Base-by-base conservation (phyloP, 2,329 filamentous ascomycete genomes). In the Emydomyces testavorans region DNA sequence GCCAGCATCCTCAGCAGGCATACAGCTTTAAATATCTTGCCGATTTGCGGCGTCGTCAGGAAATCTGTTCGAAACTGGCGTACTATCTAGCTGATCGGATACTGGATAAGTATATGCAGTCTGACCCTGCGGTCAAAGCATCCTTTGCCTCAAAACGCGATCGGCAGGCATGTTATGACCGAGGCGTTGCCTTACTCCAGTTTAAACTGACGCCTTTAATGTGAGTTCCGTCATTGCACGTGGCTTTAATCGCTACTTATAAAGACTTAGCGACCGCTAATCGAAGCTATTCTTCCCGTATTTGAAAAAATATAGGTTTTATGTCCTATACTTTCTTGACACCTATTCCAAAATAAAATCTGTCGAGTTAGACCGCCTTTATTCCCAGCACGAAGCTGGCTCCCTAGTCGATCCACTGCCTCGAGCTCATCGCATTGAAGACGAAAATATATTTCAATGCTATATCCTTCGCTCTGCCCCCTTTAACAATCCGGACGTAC, bases 11-110 rank as follows among this genome's bases (percentile, higher is more conserved):
- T 23, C 21, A 24, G 8, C 60, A 66, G 47, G 55, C 65, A 35
- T 69, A 67, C 50, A 66, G 65, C 1, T 69, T 67, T 45, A 58
- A 62, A 52, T 69, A 69, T 54, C 49, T 69, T 23, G 56, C 62
- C 51, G 60, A 59, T 26, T 49, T 69, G 43, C 60, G 60, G 16
- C 61, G 61, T 16, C 59, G 65, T 46, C 65, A 68, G 51, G 61
- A 62, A 49, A 57, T 62, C 7, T 69, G 65, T 46, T 64, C 64
- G 18, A 62, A 57, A 46, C 55, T 69, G 11, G 62, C 62, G 52
- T 64, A 65, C 47, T 68, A 65, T 49, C 57, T 69, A 7, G 66
- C 67, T 40, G 65, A 68, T 50, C 61, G 65, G 29, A 60, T 68
- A 15, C 60, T 69, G 55, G 62, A 67, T 50, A 59, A 61, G 29